Conservation (phyloP, 2,329 filamentous ascomycete genomes). For the Sarocladium strictum region DNA sequence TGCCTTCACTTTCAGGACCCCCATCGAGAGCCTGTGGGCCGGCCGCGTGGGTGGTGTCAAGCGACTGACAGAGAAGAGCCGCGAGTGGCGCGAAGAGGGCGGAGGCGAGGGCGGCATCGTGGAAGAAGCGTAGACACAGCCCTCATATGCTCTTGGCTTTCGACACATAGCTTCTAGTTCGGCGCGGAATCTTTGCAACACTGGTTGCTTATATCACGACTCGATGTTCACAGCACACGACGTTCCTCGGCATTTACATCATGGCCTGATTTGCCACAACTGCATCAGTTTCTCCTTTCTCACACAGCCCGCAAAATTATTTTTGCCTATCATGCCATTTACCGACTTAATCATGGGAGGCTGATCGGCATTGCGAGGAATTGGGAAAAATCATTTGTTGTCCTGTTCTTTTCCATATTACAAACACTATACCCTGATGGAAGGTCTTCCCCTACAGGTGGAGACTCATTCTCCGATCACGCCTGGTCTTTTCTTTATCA, state of each 20-base stretch:
- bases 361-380: neutral
- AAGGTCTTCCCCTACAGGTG: neutral
- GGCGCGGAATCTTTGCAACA: neutral
- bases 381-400: neutral
- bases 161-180: neutral
- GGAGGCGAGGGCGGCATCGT: constrained; percentile 64
- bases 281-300: neutral
- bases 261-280: neutral
- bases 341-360: neutral
- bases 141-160: neutral
- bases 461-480: neutral
- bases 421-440: constrained; percentile 7
- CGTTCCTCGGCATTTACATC: neutral
- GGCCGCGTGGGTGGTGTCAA: constrained; percentile 75
- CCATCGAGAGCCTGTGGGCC: constrained; percentile 86
- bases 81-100: constrained; percentile 85
- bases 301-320: neutral
- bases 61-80: constrained; percentile 72
- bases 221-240: neutral
- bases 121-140: constrained; percentile 45
- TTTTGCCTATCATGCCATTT: neutral
- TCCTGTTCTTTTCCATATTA: neutral
- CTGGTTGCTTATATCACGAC: neutral
- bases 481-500: constrained; percentile 9
- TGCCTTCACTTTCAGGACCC: constrained; percentile 86